Percentiles rank a stretch among this genome's conserved stretches.
Conservation (phyloP, 2,329 filamentous ascomycete species). For the Paradendryphiella salina region DNA sequence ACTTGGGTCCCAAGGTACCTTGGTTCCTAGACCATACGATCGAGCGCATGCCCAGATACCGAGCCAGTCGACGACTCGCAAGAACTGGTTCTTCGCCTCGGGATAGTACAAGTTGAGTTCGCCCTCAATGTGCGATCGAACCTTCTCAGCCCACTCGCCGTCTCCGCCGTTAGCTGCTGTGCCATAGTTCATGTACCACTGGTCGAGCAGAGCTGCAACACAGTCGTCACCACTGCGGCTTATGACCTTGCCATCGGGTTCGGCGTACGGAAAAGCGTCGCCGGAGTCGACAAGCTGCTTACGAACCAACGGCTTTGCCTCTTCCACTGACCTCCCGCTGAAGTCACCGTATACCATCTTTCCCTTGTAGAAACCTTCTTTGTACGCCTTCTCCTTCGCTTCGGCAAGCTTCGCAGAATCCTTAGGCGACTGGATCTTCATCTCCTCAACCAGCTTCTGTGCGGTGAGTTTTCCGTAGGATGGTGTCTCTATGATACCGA, state of each 20-base stretch:
- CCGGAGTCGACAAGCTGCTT: constrained; percentile 74
- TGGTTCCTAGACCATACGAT: constrained; percentile 89
- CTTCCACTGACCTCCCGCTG: constrained; percentile 82
- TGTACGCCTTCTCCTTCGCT: constrained; percentile 95
- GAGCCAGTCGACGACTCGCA: constrained; percentile 87
- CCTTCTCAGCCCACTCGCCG: constrained; percentile 74
- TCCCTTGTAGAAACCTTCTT: constrained; percentile 96
- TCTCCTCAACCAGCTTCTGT: constrained; percentile 79
- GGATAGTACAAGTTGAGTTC: constrained; percentile 77
- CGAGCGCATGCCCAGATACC: constrained; percentile 85
- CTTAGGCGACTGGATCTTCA: constrained; percentile 97
- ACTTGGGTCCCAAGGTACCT: constrained; percentile 88
- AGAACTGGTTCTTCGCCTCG: constrained; percentile 64
- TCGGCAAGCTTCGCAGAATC: constrained; percentile 87
- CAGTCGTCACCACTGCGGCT: constrained; percentile 90
- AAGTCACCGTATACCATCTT: constrained; percentile 86
- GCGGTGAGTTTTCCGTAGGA: constrained; percentile 85
- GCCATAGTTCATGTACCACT: constrained; percentile 98
- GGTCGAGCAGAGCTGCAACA: constrained; percentile 88
- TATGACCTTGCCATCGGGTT: constrained; percentile 86
- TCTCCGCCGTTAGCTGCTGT: constrained; percentile 65
- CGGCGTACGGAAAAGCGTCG: constrained; percentile 87
- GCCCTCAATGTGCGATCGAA: constrained; percentile 52
- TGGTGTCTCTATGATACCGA: constrained; percentile 77
- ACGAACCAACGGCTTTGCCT: constrained; percentile 82